Evolutionary conservation across 2,329 filamentous ascomycete genomes (phyloP), one percentile per base, ranked within the genome.

Genomic region (Pyrenophora teres): DNA sequence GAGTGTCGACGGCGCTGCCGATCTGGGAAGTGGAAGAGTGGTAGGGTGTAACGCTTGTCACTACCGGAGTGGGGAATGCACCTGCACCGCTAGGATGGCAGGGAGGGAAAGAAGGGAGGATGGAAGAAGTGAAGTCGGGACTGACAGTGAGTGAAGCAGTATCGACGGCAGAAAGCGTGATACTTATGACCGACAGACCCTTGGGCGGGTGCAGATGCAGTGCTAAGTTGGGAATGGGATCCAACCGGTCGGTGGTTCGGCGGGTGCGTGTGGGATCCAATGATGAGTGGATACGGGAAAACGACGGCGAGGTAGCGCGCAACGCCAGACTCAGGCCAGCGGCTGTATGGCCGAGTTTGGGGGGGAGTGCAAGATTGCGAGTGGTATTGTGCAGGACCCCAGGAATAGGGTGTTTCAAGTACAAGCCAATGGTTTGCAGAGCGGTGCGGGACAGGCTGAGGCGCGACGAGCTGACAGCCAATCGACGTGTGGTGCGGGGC

Each of bases 361-460:
- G 43, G 45, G 50, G 59, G 47, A 55, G 15, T 15, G 58, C 56
- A 58, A 65, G 59, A 61, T 59, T 60, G 67, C 60, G 60, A 59
- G 62, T 61, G 58, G 57, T 53, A 56, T 52, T 54, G 40, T 54
- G 59, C 64, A 64, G 64, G 62, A 54, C 41, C 59, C 57, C 65
- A 64, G 57, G 59, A 68, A 64, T 60, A 68, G 64, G 66, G 67
- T 67, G 71, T 73, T 73, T 73, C 71, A 73, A 67, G 57, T 67
- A 51, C 46, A 54, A 47, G 63, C 64, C 62, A 64, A 59, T 63
- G 61, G 62, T 67, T 66, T 70, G 59, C 50, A 38, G 35, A 13
- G 50, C 50, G 52, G 44, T 40, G 52, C 39, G 51, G 45, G 48
- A 56, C 58, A 62, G 64, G 63, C 61, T 60, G 56, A 54, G 27